phyloP scores from a whole-genome alignment of 2,329 filamentous ascomycete species.

The Coniochaeta prunicola region DNA sequence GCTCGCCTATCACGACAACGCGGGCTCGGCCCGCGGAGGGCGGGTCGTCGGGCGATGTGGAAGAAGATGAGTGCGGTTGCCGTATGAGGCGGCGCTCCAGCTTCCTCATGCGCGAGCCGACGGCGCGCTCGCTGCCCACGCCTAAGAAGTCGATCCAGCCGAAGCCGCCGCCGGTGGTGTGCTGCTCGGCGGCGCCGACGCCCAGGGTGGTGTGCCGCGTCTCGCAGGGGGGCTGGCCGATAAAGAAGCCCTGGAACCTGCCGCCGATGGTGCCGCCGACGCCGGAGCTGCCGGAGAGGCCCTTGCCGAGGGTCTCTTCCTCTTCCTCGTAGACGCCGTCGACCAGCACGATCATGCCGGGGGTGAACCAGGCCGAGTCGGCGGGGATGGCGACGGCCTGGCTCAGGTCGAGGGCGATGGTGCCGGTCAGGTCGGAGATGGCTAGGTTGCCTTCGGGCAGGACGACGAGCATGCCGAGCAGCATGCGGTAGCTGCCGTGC shows the following conservation, averaged over 20 bases:
- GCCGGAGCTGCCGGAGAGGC: constrained; percentile 68
- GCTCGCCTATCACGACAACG: constrained; percentile 73
- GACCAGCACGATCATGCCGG: constrained; percentile 91
- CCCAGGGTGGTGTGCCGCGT: constrained; percentile 73
- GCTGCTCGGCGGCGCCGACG: constrained; percentile 52
- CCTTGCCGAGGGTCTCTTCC: constrained; percentile 61
- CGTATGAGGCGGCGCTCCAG: constrained; percentile 57
- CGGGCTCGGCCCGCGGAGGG: constrained; percentile 26
- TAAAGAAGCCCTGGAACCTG: constrained; percentile 81
- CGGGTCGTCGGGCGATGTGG: background rate
- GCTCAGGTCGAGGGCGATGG: constrained; percentile 74
- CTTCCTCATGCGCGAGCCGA: constrained; percentile 74
- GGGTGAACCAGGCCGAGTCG: constrained; percentile 84
- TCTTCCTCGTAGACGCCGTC: constrained; percentile 98
- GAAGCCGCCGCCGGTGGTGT: constrained; percentile 71
- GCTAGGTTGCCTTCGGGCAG: constrained; percentile 76
- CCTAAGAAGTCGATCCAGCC: constrained; percentile 97
- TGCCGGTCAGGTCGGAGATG: constrained; percentile 81
- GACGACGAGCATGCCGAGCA: constrained; percentile 75
- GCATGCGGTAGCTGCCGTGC: constrained; percentile 75
- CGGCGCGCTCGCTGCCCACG: constrained; percentile 79
- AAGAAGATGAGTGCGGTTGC: constrained; percentile 12
- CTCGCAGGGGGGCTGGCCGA: constrained; percentile 88
- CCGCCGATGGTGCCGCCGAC: constrained; percentile 90
- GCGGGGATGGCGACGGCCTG: constrained; percentile 77